Percentiles rank a stretch among this genome's conserved stretches.
Conservation (phyloP, 2,329 filamentous ascomycete genomes). For the Karstenula rhodostoma region DNA sequence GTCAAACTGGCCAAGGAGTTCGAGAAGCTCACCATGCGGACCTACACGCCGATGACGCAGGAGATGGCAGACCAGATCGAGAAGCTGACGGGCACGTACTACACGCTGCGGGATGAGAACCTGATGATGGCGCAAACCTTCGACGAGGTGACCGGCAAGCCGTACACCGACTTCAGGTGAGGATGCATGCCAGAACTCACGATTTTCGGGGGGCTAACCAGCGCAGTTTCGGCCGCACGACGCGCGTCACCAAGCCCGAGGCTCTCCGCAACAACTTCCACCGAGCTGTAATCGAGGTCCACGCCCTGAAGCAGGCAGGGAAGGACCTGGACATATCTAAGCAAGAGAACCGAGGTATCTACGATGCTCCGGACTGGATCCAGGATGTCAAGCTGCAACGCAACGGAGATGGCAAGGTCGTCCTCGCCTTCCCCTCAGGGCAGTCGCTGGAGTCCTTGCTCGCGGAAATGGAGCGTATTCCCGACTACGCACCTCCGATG, state of each 20-base stretch:
- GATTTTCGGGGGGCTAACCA: neutral
- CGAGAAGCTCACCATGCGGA: conserved; percentile 46
- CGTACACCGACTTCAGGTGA: conserved; percentile 37
- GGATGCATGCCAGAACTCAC: neutral
- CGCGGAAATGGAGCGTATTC: conserved; percentile 31
- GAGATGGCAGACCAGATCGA: conserved; percentile 43
- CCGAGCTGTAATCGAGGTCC: conserved; percentile 65
- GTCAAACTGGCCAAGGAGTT: conserved; percentile 38
- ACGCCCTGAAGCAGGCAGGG: conserved; percentile 52
- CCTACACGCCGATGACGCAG: conserved; percentile 41
- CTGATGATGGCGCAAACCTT: conserved; percentile 38
- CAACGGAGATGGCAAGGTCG: conserved; percentile 29
- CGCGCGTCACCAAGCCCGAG: conserved; percentile 22
- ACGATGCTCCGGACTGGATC: conserved; percentile 38
- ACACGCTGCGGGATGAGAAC: conserved; percentile 40
- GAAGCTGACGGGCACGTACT: conserved; percentile 40
- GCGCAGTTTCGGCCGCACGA: conserved; percentile 34
- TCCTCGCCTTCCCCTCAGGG: conserved; percentile 32
- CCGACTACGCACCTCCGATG: conserved; percentile 19
- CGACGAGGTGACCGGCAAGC: conserved; percentile 45
- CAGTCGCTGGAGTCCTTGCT: conserved; percentile 33
- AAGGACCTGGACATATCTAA: conserved; percentile 36
- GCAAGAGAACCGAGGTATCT: conserved; percentile 38
- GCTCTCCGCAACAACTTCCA: conserved; percentile 56
- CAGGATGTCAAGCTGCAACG: conserved; percentile 36